A percentile compares a stretch with the other conserved stretches of the same genome.
These are phyloP conservation scores for Xerocomellus chrysenteron DNA, from an alignment of 768 basidiomycete genomes.

Conservation along the genomic window DNA sequence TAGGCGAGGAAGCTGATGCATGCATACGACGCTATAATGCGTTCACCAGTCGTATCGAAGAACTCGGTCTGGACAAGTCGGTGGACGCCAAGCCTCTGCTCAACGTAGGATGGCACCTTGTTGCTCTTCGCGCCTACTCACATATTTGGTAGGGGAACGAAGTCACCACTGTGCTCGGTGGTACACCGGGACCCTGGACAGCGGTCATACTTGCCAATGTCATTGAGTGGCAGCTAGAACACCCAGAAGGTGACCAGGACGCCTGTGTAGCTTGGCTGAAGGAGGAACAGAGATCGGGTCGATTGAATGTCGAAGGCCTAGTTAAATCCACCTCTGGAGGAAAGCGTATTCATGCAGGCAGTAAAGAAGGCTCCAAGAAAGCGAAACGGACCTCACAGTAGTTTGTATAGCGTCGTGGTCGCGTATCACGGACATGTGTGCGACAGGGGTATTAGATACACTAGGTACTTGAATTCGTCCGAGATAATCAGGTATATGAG, in stretches of 20 bases:
- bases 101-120: constrained; percentile 54
- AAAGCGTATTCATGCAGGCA: constrained; percentile 26
- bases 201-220: constrained; percentile 62
- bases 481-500: constrained; percentile 7
- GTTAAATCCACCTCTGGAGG: constrained; percentile 14
- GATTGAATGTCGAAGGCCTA: constrained; percentile 36
- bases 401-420: neutral
- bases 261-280: constrained; percentile 71
- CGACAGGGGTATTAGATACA: constrained; percentile 22
- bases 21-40: constrained; percentile 63
- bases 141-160: constrained; percentile 61
- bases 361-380: constrained; percentile 29
- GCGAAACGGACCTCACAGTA: constrained; percentile 24
- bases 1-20: constrained; percentile 45
- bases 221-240: constrained; percentile 81
- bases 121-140: neutral
- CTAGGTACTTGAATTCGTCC: constrained; percentile 11
- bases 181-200: constrained; percentile 70
- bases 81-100: constrained; percentile 75
- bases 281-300: constrained; percentile 49
- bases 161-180: constrained; percentile 52
- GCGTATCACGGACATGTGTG: constrained; percentile 2
- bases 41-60: constrained; percentile 59
- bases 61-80: constrained; percentile 54
- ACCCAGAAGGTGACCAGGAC: constrained; percentile 65